Percentiles rank a stretch among this genome's conserved stretches.
Conservation (phyloP, 257 asterid genomes). For the Fraxinus americana region DNA sequence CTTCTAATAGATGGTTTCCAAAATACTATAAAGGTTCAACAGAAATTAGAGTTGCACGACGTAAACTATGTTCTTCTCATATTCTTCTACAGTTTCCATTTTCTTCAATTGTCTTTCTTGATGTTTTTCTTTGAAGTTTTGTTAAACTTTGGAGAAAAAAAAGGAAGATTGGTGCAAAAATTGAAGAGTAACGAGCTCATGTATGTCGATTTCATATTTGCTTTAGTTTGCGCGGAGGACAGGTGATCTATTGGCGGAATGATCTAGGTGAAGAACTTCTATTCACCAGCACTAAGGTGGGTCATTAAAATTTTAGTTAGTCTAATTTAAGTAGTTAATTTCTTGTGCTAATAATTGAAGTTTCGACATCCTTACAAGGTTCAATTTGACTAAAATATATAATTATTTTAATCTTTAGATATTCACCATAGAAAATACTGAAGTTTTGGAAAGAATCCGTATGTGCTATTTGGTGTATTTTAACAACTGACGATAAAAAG, state of each 20-base stretch:
- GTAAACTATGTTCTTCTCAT: too few relatives aligned
- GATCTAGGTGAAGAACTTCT: constrained; percentile 88
- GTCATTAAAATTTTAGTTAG: neutral
- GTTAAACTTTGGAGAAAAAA: too few relatives aligned
- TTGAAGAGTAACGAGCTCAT: too few relatives aligned
- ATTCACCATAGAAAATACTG: neutral
- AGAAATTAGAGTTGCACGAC: too few relatives aligned
- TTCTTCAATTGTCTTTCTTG: too few relatives aligned
- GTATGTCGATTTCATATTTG: too few relatives aligned
- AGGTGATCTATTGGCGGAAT: constrained; percentile 87
- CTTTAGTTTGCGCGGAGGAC: constrained; percentile 82
- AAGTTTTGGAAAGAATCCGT: neutral
- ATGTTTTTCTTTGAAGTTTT: too few relatives aligned
- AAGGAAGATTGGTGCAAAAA: too few relatives aligned
- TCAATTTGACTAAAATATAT: neutral
- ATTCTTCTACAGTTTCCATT: too few relatives aligned
- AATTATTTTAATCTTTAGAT: neutral
- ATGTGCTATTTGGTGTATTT: neutral
- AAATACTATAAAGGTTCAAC: too few relatives aligned
- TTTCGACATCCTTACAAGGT: constrained; percentile 1
- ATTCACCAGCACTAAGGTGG: constrained; percentile 89
- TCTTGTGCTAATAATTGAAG: neutral
- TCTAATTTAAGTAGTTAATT: neutral
- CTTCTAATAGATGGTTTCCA: too few relatives aligned
- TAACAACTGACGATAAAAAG: too few relatives aligned